These are phyloP conservation scores for Zymoseptoria brevis DNA, from an alignment of 2,329 filamentous ascomycete species.

Conservation along the genomic window DNA sequence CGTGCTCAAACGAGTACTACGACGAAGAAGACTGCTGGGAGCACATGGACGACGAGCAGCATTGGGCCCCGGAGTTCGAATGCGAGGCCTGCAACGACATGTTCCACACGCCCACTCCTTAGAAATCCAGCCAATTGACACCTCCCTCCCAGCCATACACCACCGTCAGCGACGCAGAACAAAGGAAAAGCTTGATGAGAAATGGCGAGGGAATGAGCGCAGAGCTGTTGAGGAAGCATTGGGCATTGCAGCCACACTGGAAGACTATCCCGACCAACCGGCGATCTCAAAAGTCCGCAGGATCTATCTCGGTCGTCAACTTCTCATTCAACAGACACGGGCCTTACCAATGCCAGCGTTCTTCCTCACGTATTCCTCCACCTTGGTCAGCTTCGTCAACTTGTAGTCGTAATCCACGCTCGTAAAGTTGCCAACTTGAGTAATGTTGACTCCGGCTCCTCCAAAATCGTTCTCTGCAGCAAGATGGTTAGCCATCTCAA, in stretches of 20 bases:
- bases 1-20: conserved; percentile 22
- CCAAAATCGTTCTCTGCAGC: conserved; percentile 43
- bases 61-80: conserved; percentile 19
- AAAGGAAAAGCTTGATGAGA: too few species aligned
- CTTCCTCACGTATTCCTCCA: conserved; percentile 4
- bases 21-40: conserved; percentile 19
- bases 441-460: conserved; percentile 44
- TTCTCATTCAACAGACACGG: conserved; percentile 1
- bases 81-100: conserved; percentile 26
- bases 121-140: too few species aligned
- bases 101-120: too few species aligned
- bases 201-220: too few species aligned
- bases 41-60: conserved; percentile 27
- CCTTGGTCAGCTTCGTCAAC: conserved; percentile 31
- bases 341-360: conserved; percentile 10
- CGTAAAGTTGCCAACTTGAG: conserved; percentile 43
- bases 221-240: too few species aligned
- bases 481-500: conserved; percentile 1
- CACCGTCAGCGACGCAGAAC: conserved; percentile 50
- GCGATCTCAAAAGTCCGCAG: too few species aligned
- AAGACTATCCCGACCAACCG: too few species aligned
- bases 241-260: too few species aligned
- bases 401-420: conserved; percentile 44
- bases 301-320: too few species aligned
- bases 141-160: conserved; percentile 26